These are phyloP conservation scores for Lactifluus volemus DNA, from an alignment of 768 basidiomycete genomes.

Conservation along the genomic window DNA sequence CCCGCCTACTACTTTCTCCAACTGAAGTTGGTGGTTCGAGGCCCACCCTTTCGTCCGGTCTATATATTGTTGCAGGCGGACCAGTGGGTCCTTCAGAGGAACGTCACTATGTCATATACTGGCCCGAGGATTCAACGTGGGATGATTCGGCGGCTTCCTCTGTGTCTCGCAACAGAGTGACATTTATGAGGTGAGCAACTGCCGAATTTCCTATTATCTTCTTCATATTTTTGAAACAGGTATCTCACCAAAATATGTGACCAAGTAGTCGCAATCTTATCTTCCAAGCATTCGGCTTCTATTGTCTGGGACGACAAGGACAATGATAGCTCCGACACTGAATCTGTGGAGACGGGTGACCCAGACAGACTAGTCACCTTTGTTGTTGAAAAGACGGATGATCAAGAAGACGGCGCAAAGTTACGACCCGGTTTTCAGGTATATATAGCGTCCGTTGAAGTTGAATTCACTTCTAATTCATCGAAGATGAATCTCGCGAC, in stretches of 20 bases:
- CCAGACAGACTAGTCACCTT: conserved; percentile 43
- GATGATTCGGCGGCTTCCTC: too few relatives aligned
- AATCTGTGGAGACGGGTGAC: conserved; percentile 31
- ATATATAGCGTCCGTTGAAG: background rate
- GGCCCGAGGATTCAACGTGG: too few relatives aligned
- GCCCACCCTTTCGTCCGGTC: too few relatives aligned
- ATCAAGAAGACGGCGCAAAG: conserved; percentile 44
- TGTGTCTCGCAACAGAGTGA: conserved; percentile 49
- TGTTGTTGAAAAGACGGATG: conserved; percentile 44
- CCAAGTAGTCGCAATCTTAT: conserved; percentile 44
- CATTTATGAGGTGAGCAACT: conserved; percentile 48
- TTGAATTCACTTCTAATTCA: background rate
- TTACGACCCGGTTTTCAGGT: conserved; percentile 40
- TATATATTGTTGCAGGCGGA: too few relatives aligned
- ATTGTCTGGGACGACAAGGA: conserved; percentile 37
- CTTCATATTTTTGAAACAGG: background rate
- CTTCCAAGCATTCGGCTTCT: conserved; percentile 35
- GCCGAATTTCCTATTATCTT: background rate
- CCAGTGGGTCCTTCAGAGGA: too few relatives aligned
- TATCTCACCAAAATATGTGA: conserved; percentile 32
- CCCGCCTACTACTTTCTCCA: too few relatives aligned
- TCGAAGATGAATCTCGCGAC: background rate
- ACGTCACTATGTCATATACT: too few relatives aligned
- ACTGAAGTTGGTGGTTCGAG: too few relatives aligned
- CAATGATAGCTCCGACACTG: conserved; percentile 2